These are phyloP conservation scores for Knoxdaviesia capensis DNA, from an alignment of 2,329 filamentous ascomycete species.

Conservation along the genomic window DNA sequence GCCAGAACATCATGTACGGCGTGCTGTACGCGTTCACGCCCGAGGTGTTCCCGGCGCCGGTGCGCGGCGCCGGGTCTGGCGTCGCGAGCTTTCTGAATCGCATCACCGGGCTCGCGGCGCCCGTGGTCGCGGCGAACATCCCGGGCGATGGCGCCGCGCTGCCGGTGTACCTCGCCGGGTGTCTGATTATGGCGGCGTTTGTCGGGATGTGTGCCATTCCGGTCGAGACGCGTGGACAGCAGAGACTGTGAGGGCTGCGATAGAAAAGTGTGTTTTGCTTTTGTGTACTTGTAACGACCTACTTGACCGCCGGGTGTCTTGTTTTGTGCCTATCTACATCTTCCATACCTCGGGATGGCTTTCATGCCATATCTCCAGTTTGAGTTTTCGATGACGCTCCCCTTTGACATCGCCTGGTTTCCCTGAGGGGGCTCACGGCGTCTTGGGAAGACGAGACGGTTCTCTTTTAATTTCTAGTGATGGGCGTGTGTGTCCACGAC, in stretches of 20 bases:
- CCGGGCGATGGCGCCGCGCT: constrained; percentile 35
- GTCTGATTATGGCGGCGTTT: constrained; percentile 37
- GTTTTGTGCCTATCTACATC: too few relatives aligned
- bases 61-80: constrained; percentile 51
- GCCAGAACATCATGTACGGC: constrained; percentile 61
- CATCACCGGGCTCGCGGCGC: constrained; percentile 45
- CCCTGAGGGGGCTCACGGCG: too few relatives aligned
- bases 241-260: constrained; percentile 23
- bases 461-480: too few relatives aligned
- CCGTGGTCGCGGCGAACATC: constrained; percentile 42
- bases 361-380: too few relatives aligned
- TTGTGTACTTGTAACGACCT: neutral
- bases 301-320: too few relatives aligned
- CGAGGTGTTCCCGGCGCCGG: constrained; percentile 54
- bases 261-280: neutral
- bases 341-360: too few relatives aligned
- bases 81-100: constrained; percentile 54
- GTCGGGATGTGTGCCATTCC: constrained; percentile 38
- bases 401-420: too few relatives aligned
- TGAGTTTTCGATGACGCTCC: too few relatives aligned
- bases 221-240: constrained; percentile 40
- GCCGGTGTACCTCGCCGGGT: constrained; percentile 36
- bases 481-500: too few relatives aligned
- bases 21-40: constrained; percentile 61
- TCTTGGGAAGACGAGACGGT: too few relatives aligned